phyloP scores from a whole-genome alignment of 257 asterid species.

The Solanum arcanum region DNA sequence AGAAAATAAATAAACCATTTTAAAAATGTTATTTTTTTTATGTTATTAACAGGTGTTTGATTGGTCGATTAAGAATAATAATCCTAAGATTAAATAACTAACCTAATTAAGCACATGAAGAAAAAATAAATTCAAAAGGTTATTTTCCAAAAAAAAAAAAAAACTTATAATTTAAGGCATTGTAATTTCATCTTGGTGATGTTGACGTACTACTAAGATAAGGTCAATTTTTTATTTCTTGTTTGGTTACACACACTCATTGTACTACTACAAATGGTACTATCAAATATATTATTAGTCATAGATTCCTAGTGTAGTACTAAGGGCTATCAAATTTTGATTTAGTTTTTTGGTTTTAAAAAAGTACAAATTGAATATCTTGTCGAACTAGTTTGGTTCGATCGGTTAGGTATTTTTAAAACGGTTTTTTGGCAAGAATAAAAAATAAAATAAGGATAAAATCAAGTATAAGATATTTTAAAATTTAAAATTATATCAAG shows the following conservation, averaged over 20 bases:
- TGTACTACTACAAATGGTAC: not conserved
- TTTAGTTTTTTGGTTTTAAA: too few relatives aligned
- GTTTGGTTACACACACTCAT: not conserved
- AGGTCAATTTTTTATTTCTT: not conserved
- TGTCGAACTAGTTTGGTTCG: not conserved
- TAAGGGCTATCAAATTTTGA: not conserved
- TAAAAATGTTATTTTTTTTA: not conserved
- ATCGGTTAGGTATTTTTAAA: too few relatives aligned
- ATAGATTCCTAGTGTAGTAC: not conserved
- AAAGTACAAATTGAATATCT: too few relatives aligned
- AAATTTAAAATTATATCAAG: too few relatives aligned
- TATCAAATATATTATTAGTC: not conserved
- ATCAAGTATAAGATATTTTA: not conserved
- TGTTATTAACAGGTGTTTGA: not conserved
- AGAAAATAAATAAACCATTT: not conserved
- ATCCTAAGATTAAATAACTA: not conserved
- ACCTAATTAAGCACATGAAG: not conserved
- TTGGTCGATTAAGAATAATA: not conserved
- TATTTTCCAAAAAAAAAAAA: not conserved
- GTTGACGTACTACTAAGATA: not conserved
- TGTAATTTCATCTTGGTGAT: not conserved
- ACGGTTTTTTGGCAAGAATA: accelerated
- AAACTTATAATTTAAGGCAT: not conserved
- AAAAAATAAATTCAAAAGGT: not conserved
- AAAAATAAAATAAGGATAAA: not conserved